Evolutionary conservation across 2,329 filamentous ascomycete genomes (phyloP), one percentile per base, ranked within the genome.

Genomic region (Colletotrichum costaricense): DNA sequence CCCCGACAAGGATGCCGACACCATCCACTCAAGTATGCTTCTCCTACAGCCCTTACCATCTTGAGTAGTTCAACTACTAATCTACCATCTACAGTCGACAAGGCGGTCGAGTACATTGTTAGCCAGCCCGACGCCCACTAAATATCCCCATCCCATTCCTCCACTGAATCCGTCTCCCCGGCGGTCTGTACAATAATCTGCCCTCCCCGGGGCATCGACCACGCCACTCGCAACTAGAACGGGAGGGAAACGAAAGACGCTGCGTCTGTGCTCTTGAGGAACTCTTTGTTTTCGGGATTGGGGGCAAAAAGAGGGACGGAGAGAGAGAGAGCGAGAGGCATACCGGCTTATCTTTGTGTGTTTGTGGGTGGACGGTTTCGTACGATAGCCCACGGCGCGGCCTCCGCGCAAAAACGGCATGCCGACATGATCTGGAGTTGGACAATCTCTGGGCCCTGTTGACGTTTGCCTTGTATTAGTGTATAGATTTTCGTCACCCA

Each of bases 1-100:
- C 81, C 95, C 95, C 79, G 95, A 98, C 88, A 98, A 98, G 91
- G 95, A 98, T 82, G 95, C 95, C 78, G 95, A 98, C 85, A 89
- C 90, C 77, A 97, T 98, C 85, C 95, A 97, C 90, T 97, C 95
- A 81, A 92, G 95, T 97, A 93, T 79, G 94, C 87, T 30, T 30
- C 24, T 35, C 3, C 19, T 24, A 19, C 6, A 16, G 11, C 64
- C 28, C 4, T 24, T 26, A 3, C 7, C 19, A 7, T n/a, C 8
- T 30, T 24, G 33, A n/a, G 12, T 11, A 30, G 11, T 22, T 22
- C 46, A 9, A 3, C 38, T 55, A 66, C 68, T 78, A 54, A 78
- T 72, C 16, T 16, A 2, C n/a, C 54, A 16, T 9, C 8, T 12
- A 52, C 80, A 98, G 95, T 98, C 80, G 94, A 97, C 86, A 94